Conservation (phyloP, 1,139 yeast genomes). For the Candida sojae region DNA sequence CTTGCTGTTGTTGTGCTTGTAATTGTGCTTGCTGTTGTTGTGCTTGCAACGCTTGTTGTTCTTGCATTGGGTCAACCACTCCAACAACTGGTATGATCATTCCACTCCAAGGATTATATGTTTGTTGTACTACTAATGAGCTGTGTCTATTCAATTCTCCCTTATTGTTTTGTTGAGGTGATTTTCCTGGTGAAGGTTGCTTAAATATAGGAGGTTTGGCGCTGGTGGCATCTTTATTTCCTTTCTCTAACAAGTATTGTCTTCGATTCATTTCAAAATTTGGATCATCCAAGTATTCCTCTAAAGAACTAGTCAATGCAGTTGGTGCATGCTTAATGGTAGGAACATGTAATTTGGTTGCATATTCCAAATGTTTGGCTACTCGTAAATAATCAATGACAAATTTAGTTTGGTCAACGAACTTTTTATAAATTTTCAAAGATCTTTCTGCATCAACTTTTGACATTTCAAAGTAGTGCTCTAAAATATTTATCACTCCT, state of each 20-base stretch:
- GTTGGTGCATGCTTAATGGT: conserved; percentile 98
- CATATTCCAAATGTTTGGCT: conserved; percentile 84
- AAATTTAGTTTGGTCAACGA: conserved; percentile 83
- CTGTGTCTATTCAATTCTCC: conserved; percentile 18
- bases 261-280: conserved; percentile 78
- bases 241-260: conserved; percentile 70
- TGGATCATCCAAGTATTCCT: conserved; percentile 86
- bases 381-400: conserved; percentile 86
- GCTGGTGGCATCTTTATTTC: conserved; percentile 22
- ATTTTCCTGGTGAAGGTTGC: conserved; percentile 13
- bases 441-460: conserved; percentile 85
- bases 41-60: conserved; percentile 11
- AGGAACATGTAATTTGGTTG: conserved; percentile 90
- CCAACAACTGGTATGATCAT: conserved; percentile 14
- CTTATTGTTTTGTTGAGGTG: conserved; percentile 10
- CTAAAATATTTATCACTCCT: conserved; percentile 89
- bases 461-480: conserved; percentile 92
- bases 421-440: conserved; percentile 75
- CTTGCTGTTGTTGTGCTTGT: conserved; percentile 12
- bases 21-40: conserved; percentile 12
- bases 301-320: conserved; percentile 80
- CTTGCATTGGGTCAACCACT: conserved; percentile 16
- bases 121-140: conserved; percentile 42
- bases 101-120: conserved; percentile 48
- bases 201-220: conserved; percentile 4